Conservation (phyloP, 441 rosid species). For the Pelargonium australe region DNA sequence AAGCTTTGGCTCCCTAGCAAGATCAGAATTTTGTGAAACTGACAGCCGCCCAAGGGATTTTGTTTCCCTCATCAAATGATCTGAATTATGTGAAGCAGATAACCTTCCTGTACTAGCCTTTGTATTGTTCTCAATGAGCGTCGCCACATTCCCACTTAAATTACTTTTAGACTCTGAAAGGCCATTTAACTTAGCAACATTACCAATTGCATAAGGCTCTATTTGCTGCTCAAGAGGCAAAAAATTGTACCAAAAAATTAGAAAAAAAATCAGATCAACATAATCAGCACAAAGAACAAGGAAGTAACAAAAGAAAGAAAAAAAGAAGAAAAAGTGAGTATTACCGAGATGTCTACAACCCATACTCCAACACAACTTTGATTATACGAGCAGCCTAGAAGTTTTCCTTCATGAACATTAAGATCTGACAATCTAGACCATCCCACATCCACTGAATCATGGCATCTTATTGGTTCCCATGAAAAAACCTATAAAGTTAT, state of each 20-base stretch:
- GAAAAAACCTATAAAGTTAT: constrained; percentile 65
- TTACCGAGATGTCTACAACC: constrained; percentile 97
- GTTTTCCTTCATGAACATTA: constrained; percentile 94
- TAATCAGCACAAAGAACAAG: constrained; percentile 12
- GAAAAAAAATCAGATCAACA: constrained; percentile 13
- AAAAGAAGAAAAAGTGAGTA: constrained; percentile 19
- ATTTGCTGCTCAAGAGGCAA: constrained; percentile 42
- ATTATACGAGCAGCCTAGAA: constrained; percentile 94
- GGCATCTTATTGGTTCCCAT: constrained; percentile 95
- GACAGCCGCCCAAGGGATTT: constrained; percentile 71
- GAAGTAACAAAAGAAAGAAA: constrained; percentile 13
- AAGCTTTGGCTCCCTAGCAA: constrained; percentile 52
- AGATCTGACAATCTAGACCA: constrained; percentile 96
- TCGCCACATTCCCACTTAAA: constrained; percentile 46
- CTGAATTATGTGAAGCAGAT: constrained; percentile 63
- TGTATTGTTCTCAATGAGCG: constrained; percentile 48
- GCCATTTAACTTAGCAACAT: constrained; percentile 36
- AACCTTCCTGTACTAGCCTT: constrained; percentile 58
- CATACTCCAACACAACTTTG: constrained; percentile 98
- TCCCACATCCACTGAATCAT: constrained; percentile 91
- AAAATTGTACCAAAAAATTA: constrained; percentile 19
- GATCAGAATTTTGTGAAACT: constrained; percentile 57
- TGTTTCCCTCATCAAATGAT: constrained; percentile 60
- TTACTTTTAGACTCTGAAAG: constrained; percentile 50
- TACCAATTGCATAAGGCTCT: constrained; percentile 57